Percentiles rank a stretch among this genome's conserved stretches.
These are phyloP conservation scores for Saccharomycopsis sp. DNA, from an alignment of 805 yeast species.

Conservation along the genomic window DNA sequence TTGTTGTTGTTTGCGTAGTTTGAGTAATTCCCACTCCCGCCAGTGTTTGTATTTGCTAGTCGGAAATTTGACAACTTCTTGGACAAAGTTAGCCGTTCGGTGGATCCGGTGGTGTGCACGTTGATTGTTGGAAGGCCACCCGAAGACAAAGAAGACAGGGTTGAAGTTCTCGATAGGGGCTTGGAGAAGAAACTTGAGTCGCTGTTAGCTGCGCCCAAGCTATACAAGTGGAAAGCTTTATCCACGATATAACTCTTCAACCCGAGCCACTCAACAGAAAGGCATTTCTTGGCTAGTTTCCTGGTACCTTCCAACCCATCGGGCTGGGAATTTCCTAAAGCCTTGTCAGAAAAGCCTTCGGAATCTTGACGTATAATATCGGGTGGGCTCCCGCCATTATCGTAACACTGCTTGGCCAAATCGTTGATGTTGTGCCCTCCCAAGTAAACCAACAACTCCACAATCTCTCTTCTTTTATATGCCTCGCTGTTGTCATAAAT, in stretches of 20 bases:
- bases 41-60: constrained; percentile 8
- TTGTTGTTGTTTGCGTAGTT: too few relatives aligned
- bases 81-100: constrained; percentile 16
- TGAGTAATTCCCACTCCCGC: constrained; percentile 5
- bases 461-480: constrained; percentile 19
- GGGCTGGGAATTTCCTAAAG: not conserved
- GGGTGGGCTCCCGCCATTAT: constrained; percentile 1
- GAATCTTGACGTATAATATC: too few relatives aligned
- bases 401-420: constrained; percentile 8
- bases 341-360: not conserved
- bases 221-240: not conserved
- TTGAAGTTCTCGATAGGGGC: constrained; percentile 14
- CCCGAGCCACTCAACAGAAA: constrained; percentile 16
- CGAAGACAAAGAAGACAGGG: constrained; percentile 13
- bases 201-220: not conserved
- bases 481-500: constrained; percentile 7
- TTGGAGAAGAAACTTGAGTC: not conserved
- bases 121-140: not conserved
- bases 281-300: constrained; percentile 19
- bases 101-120: too few relatives aligned
- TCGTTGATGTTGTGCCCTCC: constrained; percentile 12
- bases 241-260: constrained; percentile 14
- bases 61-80: constrained; percentile 18
- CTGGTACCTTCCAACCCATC: constrained; percentile 11
- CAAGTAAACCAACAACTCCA: constrained; percentile 18